Percentiles rank a stretch among this genome's conserved stretches.
Conservation (phyloP, 2,329 filamentous ascomycete genomes). For the Coniosporium uncinatum region DNA sequence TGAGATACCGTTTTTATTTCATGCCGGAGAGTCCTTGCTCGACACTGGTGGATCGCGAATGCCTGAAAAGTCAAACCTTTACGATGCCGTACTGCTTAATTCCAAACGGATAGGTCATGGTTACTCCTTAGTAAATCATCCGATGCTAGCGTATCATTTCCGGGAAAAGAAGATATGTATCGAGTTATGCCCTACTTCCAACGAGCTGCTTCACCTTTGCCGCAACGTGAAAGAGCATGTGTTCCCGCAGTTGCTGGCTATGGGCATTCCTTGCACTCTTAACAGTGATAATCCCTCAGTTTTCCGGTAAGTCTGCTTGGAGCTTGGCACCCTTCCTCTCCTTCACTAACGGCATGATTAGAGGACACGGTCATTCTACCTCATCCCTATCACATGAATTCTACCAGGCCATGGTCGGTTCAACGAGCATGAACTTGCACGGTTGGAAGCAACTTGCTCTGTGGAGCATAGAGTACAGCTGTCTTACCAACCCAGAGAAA, state of each 20-base stretch:
- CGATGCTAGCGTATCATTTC: conserved; percentile 60
- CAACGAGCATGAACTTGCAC: conserved; percentile 58
- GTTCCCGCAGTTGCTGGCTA: conserved; percentile 63
- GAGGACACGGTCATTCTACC: conserved; percentile 26
- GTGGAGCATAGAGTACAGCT: conserved; percentile 40
- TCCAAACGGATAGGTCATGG: conserved; percentile 71
- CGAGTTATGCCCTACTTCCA: conserved; percentile 75
- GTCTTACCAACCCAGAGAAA: conserved; percentile 31
- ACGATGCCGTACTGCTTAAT: conserved; percentile 60
- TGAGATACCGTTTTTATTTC: conserved; percentile 68
- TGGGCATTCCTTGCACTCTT: conserved; percentile 67
- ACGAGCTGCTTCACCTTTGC: conserved; percentile 68
- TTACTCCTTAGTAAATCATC: conserved; percentile 63
- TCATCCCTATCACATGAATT: conserved; percentile 72
- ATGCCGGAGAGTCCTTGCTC: conserved; percentile 67
- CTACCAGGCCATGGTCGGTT: conserved; percentile 70
- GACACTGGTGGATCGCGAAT: conserved; percentile 59
- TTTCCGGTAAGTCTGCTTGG: conserved; percentile 48
- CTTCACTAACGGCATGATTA: conserved; percentile 1
- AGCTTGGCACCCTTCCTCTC: neutral
- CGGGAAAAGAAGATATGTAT: conserved; percentile 59
- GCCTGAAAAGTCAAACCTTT: conserved; percentile 51
- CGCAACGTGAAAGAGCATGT: conserved; percentile 59
- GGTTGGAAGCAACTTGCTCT: conserved; percentile 61
- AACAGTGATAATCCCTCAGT: conserved; percentile 73